These are phyloP conservation scores for Gaeumannomyces tritici DNA, from an alignment of 2,329 filamentous ascomycete species.

Conservation along the genomic window DNA sequence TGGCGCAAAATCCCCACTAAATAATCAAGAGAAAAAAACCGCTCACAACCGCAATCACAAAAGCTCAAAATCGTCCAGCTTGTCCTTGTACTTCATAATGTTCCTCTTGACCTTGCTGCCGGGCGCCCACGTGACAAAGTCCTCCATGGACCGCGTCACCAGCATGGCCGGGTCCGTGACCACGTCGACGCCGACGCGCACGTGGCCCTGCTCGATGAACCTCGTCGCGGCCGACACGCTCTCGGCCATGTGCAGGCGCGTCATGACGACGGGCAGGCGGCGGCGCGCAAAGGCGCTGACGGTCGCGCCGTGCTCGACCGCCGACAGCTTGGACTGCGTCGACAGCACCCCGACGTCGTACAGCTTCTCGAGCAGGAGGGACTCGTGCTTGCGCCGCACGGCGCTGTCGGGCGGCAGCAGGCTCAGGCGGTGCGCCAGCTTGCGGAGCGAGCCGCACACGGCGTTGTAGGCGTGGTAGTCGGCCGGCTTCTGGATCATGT, in stretches of 20 bases:
- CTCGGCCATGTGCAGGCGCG: conserved; percentile 81
- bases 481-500: conserved; percentile 81
- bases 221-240: conserved; percentile 75
- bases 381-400: conserved; percentile 74
- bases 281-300: conserved; percentile 82
- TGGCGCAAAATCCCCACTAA: background rate
- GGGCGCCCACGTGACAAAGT: conserved; percentile 94
- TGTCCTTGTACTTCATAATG: conserved; percentile 89
- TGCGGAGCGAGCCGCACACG: conserved; percentile 74
- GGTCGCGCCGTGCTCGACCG: conserved; percentile 80
- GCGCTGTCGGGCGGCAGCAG: conserved; percentile 72
- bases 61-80: conserved; percentile 92
- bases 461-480: conserved; percentile 66
- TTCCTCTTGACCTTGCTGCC: conserved; percentile 96
- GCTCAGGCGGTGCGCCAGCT: conserved; percentile 81
- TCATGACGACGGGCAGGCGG: conserved; percentile 80
- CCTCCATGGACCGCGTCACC: conserved; percentile 83
- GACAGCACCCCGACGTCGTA: conserved; percentile 84
- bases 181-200: conserved; percentile 82
- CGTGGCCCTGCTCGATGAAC: conserved; percentile 90
- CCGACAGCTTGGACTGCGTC: conserved; percentile 65
- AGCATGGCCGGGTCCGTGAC: conserved; percentile 85
- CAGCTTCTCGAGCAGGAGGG: conserved; percentile 81
- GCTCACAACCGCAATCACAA: conserved; percentile 37
- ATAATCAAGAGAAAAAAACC: background rate